Percentiles rank a stretch among this genome's conserved stretches.
Evolutionary conservation across 345 rosid genomes (phyloP).

Genomic region (Clarkia xantiana): DNA sequence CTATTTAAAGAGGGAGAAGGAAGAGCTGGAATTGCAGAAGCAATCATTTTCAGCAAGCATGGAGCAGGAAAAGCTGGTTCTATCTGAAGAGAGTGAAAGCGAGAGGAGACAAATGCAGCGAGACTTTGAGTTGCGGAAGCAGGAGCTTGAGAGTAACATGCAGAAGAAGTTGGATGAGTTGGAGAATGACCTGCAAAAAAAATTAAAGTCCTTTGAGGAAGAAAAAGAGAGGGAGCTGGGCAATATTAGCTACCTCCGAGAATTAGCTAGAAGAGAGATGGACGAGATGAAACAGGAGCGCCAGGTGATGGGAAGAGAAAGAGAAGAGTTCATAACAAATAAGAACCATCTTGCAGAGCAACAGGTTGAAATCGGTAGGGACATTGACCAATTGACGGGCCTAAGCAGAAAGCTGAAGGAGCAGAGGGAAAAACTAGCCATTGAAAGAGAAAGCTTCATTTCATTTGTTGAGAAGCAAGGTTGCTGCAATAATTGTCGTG

Average conservation of each 20-base stretch:
- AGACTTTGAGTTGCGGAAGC: conserved; percentile 54
- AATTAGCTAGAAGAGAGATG: conserved; percentile 76
- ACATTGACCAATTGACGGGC: conserved; percentile 65
- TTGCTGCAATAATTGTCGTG: conserved; percentile 61
- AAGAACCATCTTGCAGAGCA: conserved; percentile 67
- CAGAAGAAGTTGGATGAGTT: conserved; percentile 44
- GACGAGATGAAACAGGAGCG: conserved; percentile 65
- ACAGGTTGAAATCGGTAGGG: conserved; percentile 65
- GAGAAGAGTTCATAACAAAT: conserved; percentile 44
- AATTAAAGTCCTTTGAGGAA: conserved; percentile 54
- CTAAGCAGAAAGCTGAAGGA: conserved; percentile 69
- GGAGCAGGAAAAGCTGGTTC: conserved; percentile 52
- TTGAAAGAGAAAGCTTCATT: conserved; percentile 73
- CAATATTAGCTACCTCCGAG: conserved; percentile 65
- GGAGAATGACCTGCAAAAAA: conserved; percentile 46
- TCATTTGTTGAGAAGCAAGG: conserved; percentile 54
- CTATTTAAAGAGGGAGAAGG: conserved; percentile 44
- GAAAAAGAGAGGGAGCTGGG: conserved; percentile 64
- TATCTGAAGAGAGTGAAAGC: conserved; percentile 50
- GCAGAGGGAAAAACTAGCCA: conserved; percentile 58
- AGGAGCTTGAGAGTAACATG: conserved; percentile 58
- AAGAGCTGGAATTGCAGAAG: conserved; percentile 55
- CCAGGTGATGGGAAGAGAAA: conserved; percentile 45
- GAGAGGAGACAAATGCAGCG: conserved; percentile 60
- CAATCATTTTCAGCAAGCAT: conserved; percentile 51